Base-by-base conservation (phyloP, 257 asterid species). In the Perilla frutescens region DNA sequence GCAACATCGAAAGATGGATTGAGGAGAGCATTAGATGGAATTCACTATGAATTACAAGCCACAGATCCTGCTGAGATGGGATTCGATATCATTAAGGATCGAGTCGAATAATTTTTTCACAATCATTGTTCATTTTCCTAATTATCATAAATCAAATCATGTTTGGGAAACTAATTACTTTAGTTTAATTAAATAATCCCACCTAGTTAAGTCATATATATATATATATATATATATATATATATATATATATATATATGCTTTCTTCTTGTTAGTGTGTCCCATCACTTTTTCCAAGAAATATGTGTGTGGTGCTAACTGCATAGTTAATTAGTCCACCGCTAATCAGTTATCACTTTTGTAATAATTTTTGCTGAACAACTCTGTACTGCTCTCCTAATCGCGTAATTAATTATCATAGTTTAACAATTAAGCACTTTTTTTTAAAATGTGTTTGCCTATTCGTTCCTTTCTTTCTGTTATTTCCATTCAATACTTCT, bases 11-110 rank as follows among this genome's bases (percentile, higher is more conserved):
- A 91, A 76, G 91, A 80, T 76, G 97, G 97, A 15, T 15, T 91
- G 43, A 83, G 93, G 66, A 86, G 91, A 72, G 97, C 89, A 55
- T 62, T 91, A 39, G 97, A 91, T 75, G 97, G 97, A 39, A 87
- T 91, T 47, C 84, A 79, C 75, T 89, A 87, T 40, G 97, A 91
- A 77, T 81, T 91, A 71, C 97, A 91, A 71, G 97, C 97, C 0
- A 91, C 97, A 2, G 97, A 91, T 76, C 97, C 97, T 71, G 84
- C 97, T 3, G 97, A 91, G 85, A 91, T 91, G 96, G 97, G 93
- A 26, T 74, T 89, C 4, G 97, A 91, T 78, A 75, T 91, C 62
- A 91, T 91, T 45, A 73, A 85, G 75, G 89, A 89, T n/a, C 72
- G 96, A 78, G 88, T 87, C 76, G 83, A 82, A 82, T 87, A 58